Percentiles rank a stretch among this genome's conserved stretches.
Evolutionary conservation across 306 rosid species (phyloP).

Genomic region (Pyrus communis): DNA sequence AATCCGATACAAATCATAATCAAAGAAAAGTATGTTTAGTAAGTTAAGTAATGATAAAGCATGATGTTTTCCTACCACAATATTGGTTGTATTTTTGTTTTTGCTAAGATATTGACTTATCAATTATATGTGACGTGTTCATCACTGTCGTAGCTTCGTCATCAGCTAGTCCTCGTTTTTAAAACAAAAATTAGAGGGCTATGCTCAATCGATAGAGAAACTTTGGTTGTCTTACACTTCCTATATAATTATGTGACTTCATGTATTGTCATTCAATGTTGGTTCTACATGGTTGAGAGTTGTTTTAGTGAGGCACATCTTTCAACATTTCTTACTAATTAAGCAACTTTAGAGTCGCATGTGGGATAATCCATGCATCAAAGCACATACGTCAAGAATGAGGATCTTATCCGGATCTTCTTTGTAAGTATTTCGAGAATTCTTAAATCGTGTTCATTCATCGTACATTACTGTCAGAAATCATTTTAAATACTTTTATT

Average conservation of each 20-base stretch:
- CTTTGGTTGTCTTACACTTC: not conserved
- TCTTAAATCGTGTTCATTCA: no score
- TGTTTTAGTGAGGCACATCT: not conserved
- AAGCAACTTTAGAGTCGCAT: not conserved
- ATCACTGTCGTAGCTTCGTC: no score
- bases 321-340: not conserved
- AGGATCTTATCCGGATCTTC: no score
- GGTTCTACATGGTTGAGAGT: not conserved
- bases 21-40: not conserved
- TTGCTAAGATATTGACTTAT: not conserved
- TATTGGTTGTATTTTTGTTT: not conserved
- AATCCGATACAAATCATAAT: not conserved
- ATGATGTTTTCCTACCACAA: not conserved
- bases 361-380: not conserved
- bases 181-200: not conserved
- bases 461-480: accelerated
- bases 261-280: no score
- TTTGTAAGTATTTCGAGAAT: accelerated
- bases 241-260: no score
- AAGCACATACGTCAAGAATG: no score
- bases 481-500: no score
- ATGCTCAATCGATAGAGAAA: no score
- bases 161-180: no score
- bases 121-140: not conserved
- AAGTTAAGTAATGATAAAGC: not conserved